Conservation (phyloP, 139 green algal genomes). For the Gonium pectorale region DNA sequence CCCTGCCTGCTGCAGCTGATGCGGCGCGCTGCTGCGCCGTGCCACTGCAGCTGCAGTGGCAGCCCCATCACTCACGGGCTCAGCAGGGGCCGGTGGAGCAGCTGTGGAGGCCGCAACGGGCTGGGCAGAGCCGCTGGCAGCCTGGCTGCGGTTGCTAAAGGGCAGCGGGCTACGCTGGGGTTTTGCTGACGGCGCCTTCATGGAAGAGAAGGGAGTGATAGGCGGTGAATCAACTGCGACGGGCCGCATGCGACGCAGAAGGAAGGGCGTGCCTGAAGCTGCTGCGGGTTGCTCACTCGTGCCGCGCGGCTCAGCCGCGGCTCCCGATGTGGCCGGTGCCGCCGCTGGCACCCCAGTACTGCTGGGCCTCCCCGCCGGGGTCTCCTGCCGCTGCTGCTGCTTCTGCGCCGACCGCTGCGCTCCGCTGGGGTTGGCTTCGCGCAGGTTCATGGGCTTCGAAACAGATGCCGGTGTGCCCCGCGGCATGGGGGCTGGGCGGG, state of each 20-base stretch:
- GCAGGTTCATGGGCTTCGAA: no score
- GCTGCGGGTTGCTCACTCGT: neutral
- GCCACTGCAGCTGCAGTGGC: neutral
- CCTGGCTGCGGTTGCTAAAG: neutral
- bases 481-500: neutral
- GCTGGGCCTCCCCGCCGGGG: neutral
- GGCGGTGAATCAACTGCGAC: neutral
- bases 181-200: neutral
- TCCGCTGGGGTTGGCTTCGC: neutral
- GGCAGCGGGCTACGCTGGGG: neutral
- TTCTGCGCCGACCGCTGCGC: neutral
- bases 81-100: neutral
- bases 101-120: neutral
- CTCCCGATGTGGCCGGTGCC: neutral
- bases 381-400: neutral
- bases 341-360: neutral
- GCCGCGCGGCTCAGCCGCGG: neutral
- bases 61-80: neutral
- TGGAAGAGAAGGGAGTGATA: constrained; percentile 4
- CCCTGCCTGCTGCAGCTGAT: neutral
- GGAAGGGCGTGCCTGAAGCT: constrained; percentile 11
- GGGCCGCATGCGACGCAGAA: constrained; percentile 17
- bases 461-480: neutral
- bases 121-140: neutral
- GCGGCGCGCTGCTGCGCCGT: neutral